Percentiles rank a stretch among this genome's conserved stretches.
These are phyloP conservation scores for Fusarium xylarioides DNA, from an alignment of 2,329 filamentous ascomycete species.

Conservation along the genomic window DNA sequence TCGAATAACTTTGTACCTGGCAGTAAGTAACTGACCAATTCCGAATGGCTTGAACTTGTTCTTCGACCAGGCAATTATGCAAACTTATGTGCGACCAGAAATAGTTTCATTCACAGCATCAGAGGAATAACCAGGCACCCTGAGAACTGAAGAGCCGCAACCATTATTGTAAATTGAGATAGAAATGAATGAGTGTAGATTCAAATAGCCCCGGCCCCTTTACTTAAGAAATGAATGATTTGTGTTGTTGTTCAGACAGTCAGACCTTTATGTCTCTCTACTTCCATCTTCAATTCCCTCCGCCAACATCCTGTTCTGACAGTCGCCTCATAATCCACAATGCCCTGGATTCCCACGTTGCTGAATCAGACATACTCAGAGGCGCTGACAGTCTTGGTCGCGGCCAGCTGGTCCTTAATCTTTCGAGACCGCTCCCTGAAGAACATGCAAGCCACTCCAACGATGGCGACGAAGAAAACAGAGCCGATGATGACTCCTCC, in stretches of 20 bases:
- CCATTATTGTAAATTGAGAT: neutral
- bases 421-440: slow-evolving; percentile 7
- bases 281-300: neutral
- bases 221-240: neutral
- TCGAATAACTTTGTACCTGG: neutral
- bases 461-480: slow-evolving; percentile 9
- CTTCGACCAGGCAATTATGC: neutral
- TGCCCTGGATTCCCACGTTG: no score
- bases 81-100: neutral
- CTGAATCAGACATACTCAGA: slow-evolving; percentile 1
- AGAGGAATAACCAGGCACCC: neutral
- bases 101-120: neutral
- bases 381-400: neutral
- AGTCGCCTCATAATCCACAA: neutral
- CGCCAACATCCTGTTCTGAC: neutral
- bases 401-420: neutral
- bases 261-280: neutral
- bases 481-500: slow-evolving; percentile 6
- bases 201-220: neutral
- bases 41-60: neutral
- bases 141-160: neutral
- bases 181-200: neutral
- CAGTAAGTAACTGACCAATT: neutral
- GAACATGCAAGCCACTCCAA: slow-evolving; percentile 6
- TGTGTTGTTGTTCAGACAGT: neutral